These are phyloP conservation scores for Termitomyces heimii DNA, from an alignment of 768 basidiomycete species.

Conservation along the genomic window DNA sequence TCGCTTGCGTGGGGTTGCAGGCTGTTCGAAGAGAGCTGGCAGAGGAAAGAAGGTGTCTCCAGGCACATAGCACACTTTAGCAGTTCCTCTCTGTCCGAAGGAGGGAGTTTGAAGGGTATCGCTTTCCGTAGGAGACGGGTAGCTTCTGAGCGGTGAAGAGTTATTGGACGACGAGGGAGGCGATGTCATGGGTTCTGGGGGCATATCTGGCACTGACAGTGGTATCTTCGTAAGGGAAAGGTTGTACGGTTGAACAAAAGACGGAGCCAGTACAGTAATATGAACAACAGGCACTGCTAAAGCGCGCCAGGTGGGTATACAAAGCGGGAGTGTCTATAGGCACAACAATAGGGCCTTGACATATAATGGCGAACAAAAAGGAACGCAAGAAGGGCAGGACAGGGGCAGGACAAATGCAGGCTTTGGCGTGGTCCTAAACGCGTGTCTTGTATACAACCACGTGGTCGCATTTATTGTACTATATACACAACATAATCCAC, in stretches of 20 bases:
- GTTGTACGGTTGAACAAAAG: background rate
- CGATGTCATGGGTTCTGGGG: conserved; percentile 20
- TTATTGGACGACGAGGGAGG: conserved; percentile 27
- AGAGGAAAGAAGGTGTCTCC: conserved; percentile 1
- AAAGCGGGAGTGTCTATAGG: conserved; percentile 5
- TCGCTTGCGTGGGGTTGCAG: conserved; percentile 1
- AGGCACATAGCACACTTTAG: background rate
- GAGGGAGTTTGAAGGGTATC: conserved; percentile 35
- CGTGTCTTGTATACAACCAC: conserved; percentile 1
- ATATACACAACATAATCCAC: background rate
- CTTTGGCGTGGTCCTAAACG: conserved; percentile 9
- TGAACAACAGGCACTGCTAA: conserved; percentile 14
- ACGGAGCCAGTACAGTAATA: conserved; percentile 7
- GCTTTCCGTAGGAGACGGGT: conserved; percentile 30
- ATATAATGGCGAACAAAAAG: conserved; percentile 11
- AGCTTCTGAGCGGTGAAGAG: conserved; percentile 20
- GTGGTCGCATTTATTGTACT: conserved; percentile 5
- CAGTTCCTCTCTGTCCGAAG: conserved; percentile 18
- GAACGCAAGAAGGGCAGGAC: conserved; percentile 10
- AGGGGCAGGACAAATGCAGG: conserved; percentile 9
- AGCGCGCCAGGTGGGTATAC: conserved; percentile 6
- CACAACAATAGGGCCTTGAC: conserved; percentile 8
- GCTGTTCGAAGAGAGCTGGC: conserved; percentile 6
- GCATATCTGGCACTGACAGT: conserved; percentile 15
- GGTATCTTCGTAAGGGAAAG: conserved; percentile 14